These are phyloP conservation scores for Telopea speciosissima DNA, from an alignment of 177 flowering plant genomes.

Conservation along the genomic window DNA sequence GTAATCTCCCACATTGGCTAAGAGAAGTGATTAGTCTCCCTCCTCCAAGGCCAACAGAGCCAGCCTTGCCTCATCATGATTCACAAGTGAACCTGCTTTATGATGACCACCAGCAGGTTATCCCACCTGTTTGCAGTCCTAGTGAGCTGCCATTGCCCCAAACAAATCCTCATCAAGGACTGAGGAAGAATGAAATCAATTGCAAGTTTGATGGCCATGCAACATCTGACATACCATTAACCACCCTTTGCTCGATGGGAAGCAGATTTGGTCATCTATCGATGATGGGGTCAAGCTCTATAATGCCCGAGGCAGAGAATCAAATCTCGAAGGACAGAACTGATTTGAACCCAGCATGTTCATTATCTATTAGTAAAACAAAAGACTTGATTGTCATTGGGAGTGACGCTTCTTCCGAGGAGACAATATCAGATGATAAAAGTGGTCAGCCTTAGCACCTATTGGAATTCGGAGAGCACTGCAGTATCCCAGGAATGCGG, in stretches of 20 bases:
- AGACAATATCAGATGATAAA: slow-evolving; percentile 55
- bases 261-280: slow-evolving; percentile 8
- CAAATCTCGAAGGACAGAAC: slow-evolving; percentile 1
- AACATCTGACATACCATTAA: neutral
- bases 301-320: neutral
- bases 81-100: slow-evolving; percentile 4
- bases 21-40: slow-evolving; percentile 26
- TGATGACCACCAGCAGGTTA: slow-evolving; percentile 5
- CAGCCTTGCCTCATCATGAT: slow-evolving; percentile 11
- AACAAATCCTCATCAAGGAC: neutral
- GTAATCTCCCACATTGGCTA: slow-evolving; percentile 48
- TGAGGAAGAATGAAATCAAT: slow-evolving; percentile 5
- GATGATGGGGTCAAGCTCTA: slow-evolving; percentile 3
- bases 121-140: slow-evolving; percentile 7
- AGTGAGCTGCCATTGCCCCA: neutral
- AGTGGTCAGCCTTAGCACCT: slow-evolving; percentile 14
- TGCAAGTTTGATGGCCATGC: slow-evolving; percentile 6
- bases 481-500: neutral
- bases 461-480: neutral
- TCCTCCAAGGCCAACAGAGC: slow-evolving; percentile 13
- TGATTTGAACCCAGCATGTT: slow-evolving; percentile 6
- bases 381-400: slow-evolving; percentile 33
- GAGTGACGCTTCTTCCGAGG: slow-evolving; percentile 59
- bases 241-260: slow-evolving; percentile 5
- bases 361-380: slow-evolving; percentile 7